Percentiles rank a stretch among this genome's conserved stretches.
Conservation (phyloP, 2,329 filamentous ascomycete genomes). For the Colletotrichum truncatum region DNA sequence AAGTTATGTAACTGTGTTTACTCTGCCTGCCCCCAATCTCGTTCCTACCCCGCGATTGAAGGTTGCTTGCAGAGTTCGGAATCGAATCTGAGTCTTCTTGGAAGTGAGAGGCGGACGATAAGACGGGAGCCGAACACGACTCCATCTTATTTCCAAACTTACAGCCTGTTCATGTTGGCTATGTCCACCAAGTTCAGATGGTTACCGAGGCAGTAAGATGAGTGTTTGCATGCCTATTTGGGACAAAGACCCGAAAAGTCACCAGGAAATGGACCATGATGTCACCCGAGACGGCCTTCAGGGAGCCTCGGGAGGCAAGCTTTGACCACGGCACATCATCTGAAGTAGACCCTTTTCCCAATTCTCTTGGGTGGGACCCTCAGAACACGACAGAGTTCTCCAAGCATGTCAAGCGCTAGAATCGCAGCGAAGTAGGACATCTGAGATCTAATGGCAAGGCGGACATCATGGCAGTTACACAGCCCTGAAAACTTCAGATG, state of each 20-base stretch:
- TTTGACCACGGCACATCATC: constrained; percentile 2
- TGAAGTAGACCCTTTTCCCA: background rate
- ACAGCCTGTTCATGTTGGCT: background rate
- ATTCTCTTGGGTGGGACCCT: background rate
- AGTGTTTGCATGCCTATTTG: background rate
- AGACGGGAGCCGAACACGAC: too few species aligned
- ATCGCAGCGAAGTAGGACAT: background rate
- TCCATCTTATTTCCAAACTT: too few species aligned
- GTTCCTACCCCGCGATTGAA: too few species aligned
- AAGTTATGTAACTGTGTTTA: too few species aligned
- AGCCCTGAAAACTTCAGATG: background rate
- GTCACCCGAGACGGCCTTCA: background rate
- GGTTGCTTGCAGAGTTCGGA: too few species aligned
- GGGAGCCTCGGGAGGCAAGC: background rate
- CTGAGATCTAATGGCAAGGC: background rate
- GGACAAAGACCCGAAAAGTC: background rate
- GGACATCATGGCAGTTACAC: background rate
- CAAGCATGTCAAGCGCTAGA: background rate
- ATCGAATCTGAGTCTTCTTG: too few species aligned
- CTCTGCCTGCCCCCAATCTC: too few species aligned
- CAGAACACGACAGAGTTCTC: background rate
- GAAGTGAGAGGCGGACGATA: too few species aligned
- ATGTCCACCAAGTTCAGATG: background rate
- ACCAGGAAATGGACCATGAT: background rate
- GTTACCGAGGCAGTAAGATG: background rate